A percentile compares a stretch with the other conserved stretches of the same genome.
Evolutionary conservation across 1,284 basidiomycete species (phyloP).

Genomic region (Apiotrichum sp.): DNA sequence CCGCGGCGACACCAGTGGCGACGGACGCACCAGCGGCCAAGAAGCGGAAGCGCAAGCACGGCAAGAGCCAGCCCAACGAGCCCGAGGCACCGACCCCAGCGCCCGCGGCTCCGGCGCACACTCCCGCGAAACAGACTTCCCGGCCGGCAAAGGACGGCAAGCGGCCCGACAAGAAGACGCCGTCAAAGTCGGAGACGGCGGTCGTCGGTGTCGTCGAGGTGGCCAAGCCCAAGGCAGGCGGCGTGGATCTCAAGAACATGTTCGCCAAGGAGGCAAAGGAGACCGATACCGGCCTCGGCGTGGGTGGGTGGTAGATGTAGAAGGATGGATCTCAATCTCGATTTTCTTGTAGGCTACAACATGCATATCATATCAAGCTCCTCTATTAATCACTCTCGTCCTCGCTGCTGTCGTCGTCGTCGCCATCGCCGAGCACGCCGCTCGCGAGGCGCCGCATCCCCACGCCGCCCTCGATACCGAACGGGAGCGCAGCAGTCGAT

Average conservation of each 20-base stretch:
- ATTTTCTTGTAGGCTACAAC: background rate
- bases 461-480: constrained; percentile 33
- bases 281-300: constrained; percentile 1
- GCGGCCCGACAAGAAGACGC: constrained; percentile 4
- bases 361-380: background rate
- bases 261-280: constrained; percentile 4
- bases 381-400: constrained; percentile 14
- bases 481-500: background rate
- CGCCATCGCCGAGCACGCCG: constrained; percentile 20
- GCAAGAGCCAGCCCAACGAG: constrained; percentile 4
- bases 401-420: constrained; percentile 21
- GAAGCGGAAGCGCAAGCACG: constrained; percentile 17
- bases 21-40: background rate
- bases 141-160: background rate
- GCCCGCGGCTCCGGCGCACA: no score
- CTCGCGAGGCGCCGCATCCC: constrained; percentile 31
- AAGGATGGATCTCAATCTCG: no score
- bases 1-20: background rate
- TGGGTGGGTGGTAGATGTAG: constrained; percentile 8
- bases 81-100: no score
- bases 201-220: constrained; percentile 31
- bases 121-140: no score
- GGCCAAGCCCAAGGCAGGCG: constrained; percentile 5
- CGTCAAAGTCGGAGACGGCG: constrained; percentile 17
- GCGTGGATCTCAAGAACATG: constrained; percentile 23